Evolutionary conservation across 2,329 filamentous ascomycete species (phyloP).

Genomic region (Cladosporium austrohemisphaericum): DNA sequence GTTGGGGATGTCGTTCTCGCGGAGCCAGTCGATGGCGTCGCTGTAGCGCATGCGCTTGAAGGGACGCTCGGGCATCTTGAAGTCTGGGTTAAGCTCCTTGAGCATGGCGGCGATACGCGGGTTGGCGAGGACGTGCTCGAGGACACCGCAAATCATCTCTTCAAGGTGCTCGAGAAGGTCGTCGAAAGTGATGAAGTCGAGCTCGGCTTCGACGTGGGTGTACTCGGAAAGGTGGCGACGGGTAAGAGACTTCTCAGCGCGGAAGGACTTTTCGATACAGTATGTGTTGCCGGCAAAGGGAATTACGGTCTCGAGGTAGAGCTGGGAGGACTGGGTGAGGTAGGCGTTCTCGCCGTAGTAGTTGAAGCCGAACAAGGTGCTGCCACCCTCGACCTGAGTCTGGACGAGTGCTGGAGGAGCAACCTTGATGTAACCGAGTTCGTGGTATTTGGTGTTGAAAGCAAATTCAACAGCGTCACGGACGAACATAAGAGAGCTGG

Average conservation of each 20-base stretch:
- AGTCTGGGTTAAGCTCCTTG: conserved; percentile 85
- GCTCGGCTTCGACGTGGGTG: conserved; percentile 91
- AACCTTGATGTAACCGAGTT: conserved; percentile 75
- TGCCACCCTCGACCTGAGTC: conserved; percentile 89
- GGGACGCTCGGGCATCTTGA: conserved; percentile 74
- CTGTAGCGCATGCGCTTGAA: conserved; percentile 94
- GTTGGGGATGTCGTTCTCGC: conserved; percentile 84
- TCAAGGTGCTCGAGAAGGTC: conserved; percentile 87
- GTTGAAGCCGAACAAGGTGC: conserved; percentile 82
- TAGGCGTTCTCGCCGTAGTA: conserved; percentile 90
- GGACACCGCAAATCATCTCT: conserved; percentile 78
- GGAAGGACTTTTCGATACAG: conserved; percentile 98
- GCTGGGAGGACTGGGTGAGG: conserved; percentile 92
- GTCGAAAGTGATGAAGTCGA: conserved; percentile 91
- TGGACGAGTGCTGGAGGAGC: conserved; percentile 87
- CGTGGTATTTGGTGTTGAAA: conserved; percentile 75
- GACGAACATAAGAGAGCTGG: conserved; percentile 83
- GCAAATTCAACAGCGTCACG: conserved; percentile 76
- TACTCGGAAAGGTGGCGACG: conserved; percentile 94
- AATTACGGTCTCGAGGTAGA: conserved; percentile 93
- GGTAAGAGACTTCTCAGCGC: conserved; percentile 92
- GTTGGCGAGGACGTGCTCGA: conserved; percentile 73
- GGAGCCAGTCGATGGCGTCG: conserved; percentile 92
- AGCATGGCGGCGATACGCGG: conserved; percentile 68
- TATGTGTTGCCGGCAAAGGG: conserved; percentile 91